phyloP scores from a whole-genome alignment of 2,329 filamentous ascomycete species.

The Colletotrichum endophyticum region DNA sequence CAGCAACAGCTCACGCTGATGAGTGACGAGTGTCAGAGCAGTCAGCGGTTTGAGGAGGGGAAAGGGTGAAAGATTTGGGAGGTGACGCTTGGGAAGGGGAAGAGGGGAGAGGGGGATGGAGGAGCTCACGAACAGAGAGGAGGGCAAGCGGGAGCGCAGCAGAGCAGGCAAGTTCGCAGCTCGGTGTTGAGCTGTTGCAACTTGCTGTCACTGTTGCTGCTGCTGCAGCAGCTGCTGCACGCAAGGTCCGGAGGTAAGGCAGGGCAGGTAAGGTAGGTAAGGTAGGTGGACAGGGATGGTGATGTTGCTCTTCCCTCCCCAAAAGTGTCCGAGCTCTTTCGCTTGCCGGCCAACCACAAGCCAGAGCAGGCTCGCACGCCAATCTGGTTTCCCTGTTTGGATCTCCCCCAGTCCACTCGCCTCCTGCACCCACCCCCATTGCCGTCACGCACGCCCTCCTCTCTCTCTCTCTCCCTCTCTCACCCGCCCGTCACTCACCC shows the following conservation, averaged over 20 bases:
- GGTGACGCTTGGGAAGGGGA: background rate
- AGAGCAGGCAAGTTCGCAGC: background rate
- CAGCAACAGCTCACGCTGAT: background rate
- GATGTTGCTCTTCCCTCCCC: constrained; percentile 7
- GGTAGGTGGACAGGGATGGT: constrained; percentile 19
- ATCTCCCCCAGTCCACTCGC: constrained; percentile 9
- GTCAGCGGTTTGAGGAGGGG: background rate
- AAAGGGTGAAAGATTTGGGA: background rate
- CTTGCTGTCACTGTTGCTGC: background rate
- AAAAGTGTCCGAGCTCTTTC: constrained; percentile 16
- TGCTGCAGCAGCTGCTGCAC: background rate
- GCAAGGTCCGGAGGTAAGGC: background rate
- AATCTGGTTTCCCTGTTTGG: constrained; percentile 17
- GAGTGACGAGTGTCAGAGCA: background rate
- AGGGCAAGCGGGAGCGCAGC: background rate
- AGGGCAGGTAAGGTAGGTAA: background rate
- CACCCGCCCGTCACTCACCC: background rate
- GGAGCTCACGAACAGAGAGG: background rate
- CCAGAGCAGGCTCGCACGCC: background rate
- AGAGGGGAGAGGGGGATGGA: background rate
- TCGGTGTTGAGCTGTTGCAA: background rate
- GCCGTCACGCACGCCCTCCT: background rate
- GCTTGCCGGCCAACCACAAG: constrained; percentile 16
- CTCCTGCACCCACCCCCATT: constrained; percentile 3
- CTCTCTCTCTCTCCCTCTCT: background rate